phyloP scores from a whole-genome alignment of 2,329 filamentous ascomycete genomes.

The Sclerotinia borealis region DNA sequence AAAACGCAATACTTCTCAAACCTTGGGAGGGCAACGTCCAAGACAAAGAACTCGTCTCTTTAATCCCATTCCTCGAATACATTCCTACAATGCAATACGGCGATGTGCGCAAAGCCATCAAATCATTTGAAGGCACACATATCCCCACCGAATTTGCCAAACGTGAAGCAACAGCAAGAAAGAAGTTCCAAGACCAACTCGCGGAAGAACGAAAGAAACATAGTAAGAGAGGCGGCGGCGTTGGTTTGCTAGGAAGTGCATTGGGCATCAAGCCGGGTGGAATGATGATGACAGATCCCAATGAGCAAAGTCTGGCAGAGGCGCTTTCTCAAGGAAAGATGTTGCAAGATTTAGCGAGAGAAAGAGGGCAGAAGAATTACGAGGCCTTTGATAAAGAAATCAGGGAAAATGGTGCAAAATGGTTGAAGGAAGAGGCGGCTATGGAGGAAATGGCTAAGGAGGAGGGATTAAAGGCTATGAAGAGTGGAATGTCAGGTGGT shows the following conservation, averaged over 20 bases:
- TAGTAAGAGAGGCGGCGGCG: conserved; percentile 49
- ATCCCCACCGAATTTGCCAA: conserved; percentile 87
- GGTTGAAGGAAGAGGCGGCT: conserved; percentile 88
- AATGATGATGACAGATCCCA: conserved; percentile 48
- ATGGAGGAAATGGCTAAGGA: conserved; percentile 85
- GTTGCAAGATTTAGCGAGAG: conserved; percentile 88
- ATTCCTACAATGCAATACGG: conserved; percentile 87
- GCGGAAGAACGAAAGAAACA: conserved; percentile 60
- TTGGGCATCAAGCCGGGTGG: conserved; percentile 71
- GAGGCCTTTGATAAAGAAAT: conserved; percentile 86
- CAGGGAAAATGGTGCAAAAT: conserved; percentile 86
- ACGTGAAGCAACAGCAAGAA: conserved; percentile 77
- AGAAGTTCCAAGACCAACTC: conserved; percentile 76
- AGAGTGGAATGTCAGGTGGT: conserved; percentile 59
- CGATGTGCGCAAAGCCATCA: conserved; percentile 80
- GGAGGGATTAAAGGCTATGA: conserved; percentile 89
- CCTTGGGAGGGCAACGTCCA: conserved; percentile 81
- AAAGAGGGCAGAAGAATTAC: conserved; percentile 86
- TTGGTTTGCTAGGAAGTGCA: conserved; percentile 63
- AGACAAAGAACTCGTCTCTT: conserved; percentile 78
- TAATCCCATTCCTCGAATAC: conserved; percentile 97
- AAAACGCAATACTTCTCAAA: conserved; percentile 87
- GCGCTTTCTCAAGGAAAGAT: conserved; percentile 91
- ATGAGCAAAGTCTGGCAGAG: conserved; percentile 63
- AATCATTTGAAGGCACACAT: conserved; percentile 81